These are phyloP conservation scores for Malassezia restricta DNA, from an alignment of 1,284 basidiomycete species.

Conservation along the genomic window DNA sequence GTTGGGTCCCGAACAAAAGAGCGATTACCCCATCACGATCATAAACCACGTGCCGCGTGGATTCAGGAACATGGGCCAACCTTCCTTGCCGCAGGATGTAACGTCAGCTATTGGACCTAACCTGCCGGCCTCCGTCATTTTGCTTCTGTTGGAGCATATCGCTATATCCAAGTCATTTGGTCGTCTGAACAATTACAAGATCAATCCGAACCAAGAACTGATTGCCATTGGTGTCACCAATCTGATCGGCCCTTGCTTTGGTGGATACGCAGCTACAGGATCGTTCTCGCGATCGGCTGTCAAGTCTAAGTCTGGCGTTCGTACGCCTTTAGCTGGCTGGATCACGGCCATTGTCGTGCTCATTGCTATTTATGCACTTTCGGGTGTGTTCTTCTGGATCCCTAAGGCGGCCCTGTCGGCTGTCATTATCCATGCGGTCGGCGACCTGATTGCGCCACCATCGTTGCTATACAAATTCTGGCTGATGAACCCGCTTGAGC, in stretches of 20 bases:
- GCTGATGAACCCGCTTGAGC: conserved; percentile 85
- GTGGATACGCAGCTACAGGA: conserved; percentile 89
- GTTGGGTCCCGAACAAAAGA: conserved; percentile 44
- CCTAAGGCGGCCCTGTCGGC: conserved; percentile 62
- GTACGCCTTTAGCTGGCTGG: conserved; percentile 82
- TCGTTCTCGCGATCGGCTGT: conserved; percentile 94
- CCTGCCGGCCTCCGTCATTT: conserved; percentile 83
- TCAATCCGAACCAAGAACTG: conserved; percentile 91
- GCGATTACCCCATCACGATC: conserved; percentile 73
- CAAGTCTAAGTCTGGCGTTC: conserved; percentile 88
- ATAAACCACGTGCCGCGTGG: conserved; percentile 57
- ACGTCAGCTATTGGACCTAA: conserved; percentile 62
- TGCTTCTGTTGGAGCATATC: conserved; percentile 90
- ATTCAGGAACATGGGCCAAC: conserved; percentile 58
- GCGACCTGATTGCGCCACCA: conserved; percentile 78
- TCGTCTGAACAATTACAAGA: conserved; percentile 89
- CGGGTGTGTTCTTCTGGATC: conserved; percentile 47
- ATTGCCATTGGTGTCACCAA: conserved; percentile 96
- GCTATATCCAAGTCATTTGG: conserved; percentile 88
- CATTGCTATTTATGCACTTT: conserved; percentile 79
- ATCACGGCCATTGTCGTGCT: conserved; percentile 77
- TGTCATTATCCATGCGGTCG: conserved; percentile 81
- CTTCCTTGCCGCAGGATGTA: conserved; percentile 57
- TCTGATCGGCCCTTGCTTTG: conserved; percentile 54
- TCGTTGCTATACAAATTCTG: conserved; percentile 80